Evolutionary conservation across 73 alveolate species (phyloP).

Genomic region (Blepharisma stoltei): DNA sequence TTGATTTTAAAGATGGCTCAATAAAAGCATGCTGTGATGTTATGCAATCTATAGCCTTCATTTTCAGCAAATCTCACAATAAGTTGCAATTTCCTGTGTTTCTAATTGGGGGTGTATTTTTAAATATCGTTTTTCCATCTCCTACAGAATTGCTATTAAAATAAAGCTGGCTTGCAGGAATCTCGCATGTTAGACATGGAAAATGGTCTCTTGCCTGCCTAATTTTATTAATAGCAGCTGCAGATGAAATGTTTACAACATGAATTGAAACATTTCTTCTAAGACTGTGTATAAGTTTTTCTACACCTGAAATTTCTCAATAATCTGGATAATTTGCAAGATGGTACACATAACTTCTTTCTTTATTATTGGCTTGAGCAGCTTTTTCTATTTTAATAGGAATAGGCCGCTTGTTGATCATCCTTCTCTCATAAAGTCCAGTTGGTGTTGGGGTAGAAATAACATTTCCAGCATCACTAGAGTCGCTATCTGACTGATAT

Average conservation of each 20-base stretch:
- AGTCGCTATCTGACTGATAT: background rate
- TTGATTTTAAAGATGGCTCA: background rate
- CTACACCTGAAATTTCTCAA: background rate
- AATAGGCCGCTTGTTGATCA: background rate
- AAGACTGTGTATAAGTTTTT: background rate
- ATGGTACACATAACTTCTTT: background rate
- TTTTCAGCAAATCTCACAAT: background rate
- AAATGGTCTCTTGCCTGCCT: background rate
- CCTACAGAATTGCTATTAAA: background rate
- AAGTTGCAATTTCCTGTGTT: background rate
- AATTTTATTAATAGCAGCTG: slow-evolving; percentile 1
- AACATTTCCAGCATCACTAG: background rate
- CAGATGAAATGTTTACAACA: background rate
- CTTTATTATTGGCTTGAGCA: background rate
- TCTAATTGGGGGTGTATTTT: background rate
- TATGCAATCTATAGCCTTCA: background rate
- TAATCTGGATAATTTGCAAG: background rate
- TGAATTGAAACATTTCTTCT: background rate
- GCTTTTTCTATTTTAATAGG: background rate
- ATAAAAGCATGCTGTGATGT: background rate
- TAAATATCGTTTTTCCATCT: background rate
- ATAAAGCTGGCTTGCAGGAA: slow-evolving; percentile 2
- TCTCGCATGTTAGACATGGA: background rate
- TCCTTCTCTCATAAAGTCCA: background rate
- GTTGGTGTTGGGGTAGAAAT: background rate